Evolutionary conservation across 371 early-diverging fungal species (phyloP).

Genomic region (Actinomucor elegans): DNA sequence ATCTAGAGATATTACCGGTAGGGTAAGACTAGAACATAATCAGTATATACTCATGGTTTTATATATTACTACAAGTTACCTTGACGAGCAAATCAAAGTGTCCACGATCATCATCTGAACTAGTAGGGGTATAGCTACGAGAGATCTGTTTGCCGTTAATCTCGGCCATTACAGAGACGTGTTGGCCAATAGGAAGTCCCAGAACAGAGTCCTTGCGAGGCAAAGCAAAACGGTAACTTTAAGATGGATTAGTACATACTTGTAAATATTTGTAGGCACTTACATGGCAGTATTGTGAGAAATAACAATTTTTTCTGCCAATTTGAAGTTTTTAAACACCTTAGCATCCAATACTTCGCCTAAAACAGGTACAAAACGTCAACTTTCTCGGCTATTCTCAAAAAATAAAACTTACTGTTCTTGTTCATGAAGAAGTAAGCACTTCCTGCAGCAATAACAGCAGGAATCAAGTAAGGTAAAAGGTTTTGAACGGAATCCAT

Average conservation of each 20-base stretch:
- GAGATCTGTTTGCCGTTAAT: slow-evolving; percentile 85
- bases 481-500: slow-evolving; percentile 42
- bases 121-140: slow-evolving; percentile 94
- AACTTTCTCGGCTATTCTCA: no score
- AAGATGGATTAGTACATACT: neutral
- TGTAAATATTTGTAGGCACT: slow-evolving; percentile 5
- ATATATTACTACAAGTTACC: slow-evolving; percentile 48
- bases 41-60: neutral
- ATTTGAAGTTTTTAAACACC: slow-evolving; percentile 80
- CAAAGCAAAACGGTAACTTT: slow-evolving; percentile 86
- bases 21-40: slow-evolving; percentile 83
- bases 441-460: slow-evolving; percentile 41
- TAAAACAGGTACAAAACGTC: slow-evolving; percentile 9
- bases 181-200: slow-evolving; percentile 93
- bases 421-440: slow-evolving; percentile 41
- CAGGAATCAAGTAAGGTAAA: slow-evolving; percentile 45
- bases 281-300: slow-evolving; percentile 87
- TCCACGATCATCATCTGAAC: slow-evolving; percentile 80
- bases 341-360: slow-evolving; percentile 65
- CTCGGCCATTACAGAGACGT: slow-evolving; percentile 85
- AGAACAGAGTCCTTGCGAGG: slow-evolving; percentile 66
- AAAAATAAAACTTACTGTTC: slow-evolving; percentile 21
- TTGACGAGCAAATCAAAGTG: slow-evolving; percentile 92
- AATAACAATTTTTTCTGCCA: slow-evolving; percentile 74
- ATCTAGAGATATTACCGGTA: slow-evolving; percentile 77